Conservation (phyloP, 1,284 basidiomycete species). For the Austroboletus sp. region DNA sequence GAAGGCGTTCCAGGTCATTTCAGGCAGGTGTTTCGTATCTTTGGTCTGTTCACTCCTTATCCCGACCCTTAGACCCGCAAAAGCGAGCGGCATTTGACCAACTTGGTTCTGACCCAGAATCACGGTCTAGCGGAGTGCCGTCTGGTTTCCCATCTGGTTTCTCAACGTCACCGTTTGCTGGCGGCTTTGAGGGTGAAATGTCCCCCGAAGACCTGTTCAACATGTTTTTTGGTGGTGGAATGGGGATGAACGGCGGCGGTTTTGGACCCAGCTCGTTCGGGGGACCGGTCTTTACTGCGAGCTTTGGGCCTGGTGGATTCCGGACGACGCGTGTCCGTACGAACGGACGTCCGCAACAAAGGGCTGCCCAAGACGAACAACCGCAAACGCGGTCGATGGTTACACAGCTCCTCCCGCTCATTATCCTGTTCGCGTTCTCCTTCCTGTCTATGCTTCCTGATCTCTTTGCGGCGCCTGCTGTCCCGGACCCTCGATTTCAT, state of each 20-base stretch:
- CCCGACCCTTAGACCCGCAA: conserved; percentile 59
- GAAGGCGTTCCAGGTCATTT: conserved; percentile 93
- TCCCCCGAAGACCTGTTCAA: conserved; percentile 96
- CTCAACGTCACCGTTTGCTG: conserved; percentile 44
- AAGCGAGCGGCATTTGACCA: conserved; percentile 88
- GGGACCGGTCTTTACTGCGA: conserved; percentile 61
- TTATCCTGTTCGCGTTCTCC: conserved; percentile 80
- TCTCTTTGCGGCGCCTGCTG: conserved; percentile 59
- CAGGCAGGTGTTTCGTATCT: conserved; percentile 65
- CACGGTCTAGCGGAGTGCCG: conserved; percentile 64
- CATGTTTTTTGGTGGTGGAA: conserved; percentile 84
- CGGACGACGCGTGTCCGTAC: conserved; percentile 52
- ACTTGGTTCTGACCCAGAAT: conserved; percentile 81
- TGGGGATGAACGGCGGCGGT: conserved; percentile 41
- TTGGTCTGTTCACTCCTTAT: conserved; percentile 4
- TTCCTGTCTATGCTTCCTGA: conserved; percentile 79
- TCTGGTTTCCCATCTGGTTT: conserved; percentile 52
- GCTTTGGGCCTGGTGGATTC: conserved; percentile 75
- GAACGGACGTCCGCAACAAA: conserved; percentile 34
- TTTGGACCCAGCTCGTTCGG: conserved; percentile 41
- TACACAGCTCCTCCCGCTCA: conserved; percentile 80
- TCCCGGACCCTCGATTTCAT: conserved; percentile 76
- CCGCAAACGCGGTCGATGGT: conserved; percentile 57
- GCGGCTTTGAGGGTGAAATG: conserved; percentile 75
- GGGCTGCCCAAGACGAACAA: conserved; percentile 31